Base-by-base conservation (phyloP, 148 eudicot species). In the Camellia japonica region DNA sequence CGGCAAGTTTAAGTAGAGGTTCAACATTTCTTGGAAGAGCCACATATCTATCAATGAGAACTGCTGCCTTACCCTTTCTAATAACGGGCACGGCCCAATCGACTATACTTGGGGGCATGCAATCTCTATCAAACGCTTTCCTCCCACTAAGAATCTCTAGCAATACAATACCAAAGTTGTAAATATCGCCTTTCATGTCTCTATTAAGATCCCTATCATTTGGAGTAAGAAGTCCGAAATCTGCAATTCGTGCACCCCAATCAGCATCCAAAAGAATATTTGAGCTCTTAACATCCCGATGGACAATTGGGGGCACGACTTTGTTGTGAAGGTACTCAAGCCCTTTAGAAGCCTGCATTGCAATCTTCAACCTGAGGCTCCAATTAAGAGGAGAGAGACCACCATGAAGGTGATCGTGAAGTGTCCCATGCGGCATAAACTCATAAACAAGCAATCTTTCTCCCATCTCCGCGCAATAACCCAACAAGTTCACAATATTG, bases 401-500 rank as follows among this genome's bases (percentile, higher is more conserved):
- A 10, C 93, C 93, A 56, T 96, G 99, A 51, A 93, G 92, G 83
- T 96, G 99, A 73, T 96, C 99, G 12, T 93, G 91, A 49, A 96
- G 91, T 3, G 98, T 90, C 19, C 99, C 99, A 62, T 92, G 97
- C 0, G 98, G 84, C 97, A 96, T 96, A 79, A 88, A 89, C 87
- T 96, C 99, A 38, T 96, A 96, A n/a, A 96, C 99, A 4, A 96
- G 88, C 56, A 96, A 80, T 76, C 98, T 88, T 84, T 96, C 99
- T 7, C 99, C 99, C 99, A 96, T 96, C 77, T 96, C 99, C 2
- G 91, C 87, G 20, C 99, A 96, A 55, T 96, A 96, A 6, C 99
- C 99, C 74, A 96, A 76, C 80, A 96, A 84, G 78, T 96, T 96
- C n/a, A 96, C 95, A 2, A 96, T 91, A 84, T 93, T 91, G 46